Conservation (phyloP, 73 alveolate genomes). For the Tetrahymena elliotti region DNA sequence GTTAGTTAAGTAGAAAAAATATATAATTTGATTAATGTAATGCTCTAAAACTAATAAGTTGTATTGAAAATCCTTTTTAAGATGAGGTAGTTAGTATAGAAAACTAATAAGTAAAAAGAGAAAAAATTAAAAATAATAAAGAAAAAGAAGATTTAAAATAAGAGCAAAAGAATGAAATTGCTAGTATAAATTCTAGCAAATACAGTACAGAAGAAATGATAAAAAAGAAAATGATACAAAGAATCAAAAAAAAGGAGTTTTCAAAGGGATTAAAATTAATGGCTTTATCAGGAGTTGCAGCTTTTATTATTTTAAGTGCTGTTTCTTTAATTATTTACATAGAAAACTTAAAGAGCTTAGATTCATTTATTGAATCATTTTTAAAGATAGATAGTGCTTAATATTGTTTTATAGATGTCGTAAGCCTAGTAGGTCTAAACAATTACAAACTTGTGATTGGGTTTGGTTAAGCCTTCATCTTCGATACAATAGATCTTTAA, state of each 20-base stretch:
- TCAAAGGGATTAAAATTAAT: not conserved
- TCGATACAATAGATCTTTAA: not conserved
- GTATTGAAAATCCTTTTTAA: no score
- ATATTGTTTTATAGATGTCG: not conserved
- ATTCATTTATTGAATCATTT: not conserved
- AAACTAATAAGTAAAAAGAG: no score
- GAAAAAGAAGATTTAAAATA: not conserved
- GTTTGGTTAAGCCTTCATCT: not conserved
- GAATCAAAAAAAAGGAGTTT: not conserved
- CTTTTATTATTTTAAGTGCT: not conserved
- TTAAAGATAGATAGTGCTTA: not conserved
- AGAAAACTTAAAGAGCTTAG: not conserved
- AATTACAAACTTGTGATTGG: not conserved
- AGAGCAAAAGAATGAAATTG: not conserved
- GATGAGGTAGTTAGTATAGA: no score
- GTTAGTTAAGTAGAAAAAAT: not conserved
- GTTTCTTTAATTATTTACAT: not conserved
- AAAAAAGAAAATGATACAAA: not conserved
- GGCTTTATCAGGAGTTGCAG: not conserved
- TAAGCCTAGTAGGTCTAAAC: not conserved
- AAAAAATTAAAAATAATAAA: no score
- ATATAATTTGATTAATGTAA: no score
- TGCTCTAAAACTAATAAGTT: no score
- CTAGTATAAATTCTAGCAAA: not conserved
- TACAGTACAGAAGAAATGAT: not conserved